phyloP scores from a whole-genome alignment of 2,329 filamentous ascomycete genomes.

The Lasiodiplodia gonubiensis region DNA sequence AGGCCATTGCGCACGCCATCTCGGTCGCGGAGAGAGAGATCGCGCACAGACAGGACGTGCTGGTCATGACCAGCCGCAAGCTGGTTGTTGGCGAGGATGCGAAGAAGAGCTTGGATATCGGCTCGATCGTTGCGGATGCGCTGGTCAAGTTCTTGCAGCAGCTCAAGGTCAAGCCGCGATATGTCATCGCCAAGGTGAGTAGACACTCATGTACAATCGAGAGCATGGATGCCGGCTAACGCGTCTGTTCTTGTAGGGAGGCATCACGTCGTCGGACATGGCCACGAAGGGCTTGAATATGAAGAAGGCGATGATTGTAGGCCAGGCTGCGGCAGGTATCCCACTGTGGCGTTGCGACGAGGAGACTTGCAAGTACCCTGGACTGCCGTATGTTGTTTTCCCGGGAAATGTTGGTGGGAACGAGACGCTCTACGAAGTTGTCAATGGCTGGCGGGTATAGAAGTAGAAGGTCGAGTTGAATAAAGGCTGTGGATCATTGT shows the following conservation, averaged over 20 bases:
- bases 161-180: slow-evolving; percentile 58
- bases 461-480: not conserved
- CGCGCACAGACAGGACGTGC: slow-evolving; percentile 56
- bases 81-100: slow-evolving; percentile 59
- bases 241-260: slow-evolving; percentile 44
- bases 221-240: slow-evolving; percentile 33
- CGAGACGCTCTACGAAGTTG: slow-evolving; percentile 54
- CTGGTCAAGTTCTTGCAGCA: slow-evolving; percentile 58
- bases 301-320: slow-evolving; percentile 60
- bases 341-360: slow-evolving; percentile 66
- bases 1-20: slow-evolving; percentile 48
- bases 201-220: not conserved
- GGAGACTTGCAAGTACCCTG: slow-evolving; percentile 55
- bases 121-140: slow-evolving; percentile 57
- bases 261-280: slow-evolving; percentile 65
- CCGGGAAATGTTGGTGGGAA: slow-evolving; percentile 64
- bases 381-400: slow-evolving; percentile 63
- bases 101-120: slow-evolving; percentile 60
- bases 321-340: slow-evolving; percentile 63
- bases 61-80: slow-evolving; percentile 65
- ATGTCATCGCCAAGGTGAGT: slow-evolving; percentile 59
- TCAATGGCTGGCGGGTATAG: slow-evolving; percentile 45
- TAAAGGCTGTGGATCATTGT: not conserved
- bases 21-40: slow-evolving; percentile 41
- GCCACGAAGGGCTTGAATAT: slow-evolving; percentile 63